Base-by-base conservation (phyloP, 78 protist genomes). In the Dictyostelium citrinum region DNA sequence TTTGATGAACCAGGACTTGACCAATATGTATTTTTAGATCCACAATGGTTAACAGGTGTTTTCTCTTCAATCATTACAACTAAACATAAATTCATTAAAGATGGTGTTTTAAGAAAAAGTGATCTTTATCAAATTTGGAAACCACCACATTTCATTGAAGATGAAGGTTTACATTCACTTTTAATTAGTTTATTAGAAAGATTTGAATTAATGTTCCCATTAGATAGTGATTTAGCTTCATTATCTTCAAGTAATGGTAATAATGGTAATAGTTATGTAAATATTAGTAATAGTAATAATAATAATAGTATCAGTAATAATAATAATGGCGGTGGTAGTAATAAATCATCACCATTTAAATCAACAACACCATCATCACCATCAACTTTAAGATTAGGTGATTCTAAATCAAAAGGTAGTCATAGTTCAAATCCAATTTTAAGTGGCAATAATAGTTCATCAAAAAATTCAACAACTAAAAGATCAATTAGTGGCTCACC, bases 41-140 rank as follows among this genome's bases (percentile, higher is more conserved):
- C 95, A 12, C 92, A 86, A 78, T 95, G 91, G 93, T 29, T 95
- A 7, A 81, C 90, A 14, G 79, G 90, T 75, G 81, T 95, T n/a
- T 84, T 95, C 61, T 24, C 93, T 20, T 82, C 96, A 11, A 81
- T 95, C 22, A 80, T 85, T 35, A 84, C 96, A 39, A 83, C 91
- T 1, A 82, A 83, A 46, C 93, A 84, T 64, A 86, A 90, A 49
- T 95, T 83, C 68, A 78, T 83, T 7, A 72, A 80, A 82, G 90
- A 95, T 74, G 96, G 96, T 78, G 76, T 86, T 0, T 45, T 95
- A 20, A 81, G 64, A 17, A 81, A 51, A 71, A 46, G 81, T 9
- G 93, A 88, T 79, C 39, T 88, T 6, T 39, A 77, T 60, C 93
- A 88, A 46, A 88, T 88, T 67, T 88, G 93, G 93, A 76, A 78